Conservation (phyloP, 805 yeast genomes). For the Hanseniaspora lindneri region DNA sequence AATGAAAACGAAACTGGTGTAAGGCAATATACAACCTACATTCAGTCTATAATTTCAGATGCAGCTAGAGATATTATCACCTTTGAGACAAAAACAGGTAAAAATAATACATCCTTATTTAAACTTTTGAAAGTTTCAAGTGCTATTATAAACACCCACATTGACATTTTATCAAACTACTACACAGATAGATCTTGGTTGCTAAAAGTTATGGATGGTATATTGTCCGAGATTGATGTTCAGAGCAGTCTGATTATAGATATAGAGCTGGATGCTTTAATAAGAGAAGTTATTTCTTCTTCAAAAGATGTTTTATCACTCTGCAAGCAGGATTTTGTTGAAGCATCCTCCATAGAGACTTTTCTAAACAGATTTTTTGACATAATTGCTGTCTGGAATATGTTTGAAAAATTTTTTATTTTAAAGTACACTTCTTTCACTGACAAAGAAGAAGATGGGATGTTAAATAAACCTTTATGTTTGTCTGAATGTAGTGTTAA, state of each 20-base stretch:
- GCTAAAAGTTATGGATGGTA: conserved; percentile 52
- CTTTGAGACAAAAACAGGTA: conserved; percentile 31
- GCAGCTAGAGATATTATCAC: conserved; percentile 60
- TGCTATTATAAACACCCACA: conserved; percentile 72
- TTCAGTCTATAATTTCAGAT: conserved; percentile 70
- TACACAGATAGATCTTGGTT: conserved; percentile 53
- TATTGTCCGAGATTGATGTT: conserved; percentile 83
- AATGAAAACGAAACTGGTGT: conserved; percentile 62
- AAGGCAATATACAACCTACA: conserved; percentile 70
- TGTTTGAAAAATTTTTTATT: conserved; percentile 61
- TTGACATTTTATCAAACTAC: conserved; percentile 59
- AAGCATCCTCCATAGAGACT: conserved; percentile 24
- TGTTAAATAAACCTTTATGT: conserved; percentile 21
- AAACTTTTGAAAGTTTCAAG: conserved; percentile 76
- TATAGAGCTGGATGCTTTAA: conserved; percentile 57
- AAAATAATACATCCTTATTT: conserved; percentile 49
- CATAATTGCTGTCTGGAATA: conserved; percentile 75
- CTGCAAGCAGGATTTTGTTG: conserved; percentile 18
- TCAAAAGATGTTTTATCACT: conserved; percentile 15
- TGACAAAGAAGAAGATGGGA: conserved; percentile 4
- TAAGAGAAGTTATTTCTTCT: neutral
- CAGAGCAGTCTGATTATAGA: conserved; percentile 83
- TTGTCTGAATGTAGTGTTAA: conserved; percentile 23
- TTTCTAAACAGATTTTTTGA: conserved; percentile 57
- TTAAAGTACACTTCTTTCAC: conserved; percentile 49